Conservation (phyloP, 164 flowering plant species). For the Aristolochia contorta region DNA sequence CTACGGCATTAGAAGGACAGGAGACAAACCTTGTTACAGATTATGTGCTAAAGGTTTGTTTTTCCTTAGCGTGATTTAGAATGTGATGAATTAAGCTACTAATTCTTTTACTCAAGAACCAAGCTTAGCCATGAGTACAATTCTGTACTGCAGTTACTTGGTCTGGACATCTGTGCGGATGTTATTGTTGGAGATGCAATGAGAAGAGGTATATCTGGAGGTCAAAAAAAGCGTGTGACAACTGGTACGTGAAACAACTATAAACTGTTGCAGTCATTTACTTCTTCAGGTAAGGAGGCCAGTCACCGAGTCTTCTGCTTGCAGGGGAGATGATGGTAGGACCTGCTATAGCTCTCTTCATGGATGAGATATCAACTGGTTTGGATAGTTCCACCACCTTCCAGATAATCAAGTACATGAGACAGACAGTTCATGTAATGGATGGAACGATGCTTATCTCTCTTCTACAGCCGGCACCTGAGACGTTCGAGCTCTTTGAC, state of each 20-base stretch:
- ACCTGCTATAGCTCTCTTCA: slow-evolving; percentile 52
- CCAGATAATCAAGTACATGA: slow-evolving; percentile 46
- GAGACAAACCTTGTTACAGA: slow-evolving; percentile 46
- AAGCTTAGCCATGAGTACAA: neutral
- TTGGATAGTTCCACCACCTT: slow-evolving; percentile 60
- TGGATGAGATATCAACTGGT: slow-evolving; percentile 67
- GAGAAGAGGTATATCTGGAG: slow-evolving; percentile 62
- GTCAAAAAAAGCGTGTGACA: slow-evolving; percentile 57
- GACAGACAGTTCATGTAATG: slow-evolving; percentile 53
- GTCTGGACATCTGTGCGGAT: slow-evolving; percentile 55
- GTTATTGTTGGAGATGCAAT: slow-evolving; percentile 47
- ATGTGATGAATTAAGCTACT: neutral
- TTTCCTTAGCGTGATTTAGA: neutral
- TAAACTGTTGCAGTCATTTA: neutral
- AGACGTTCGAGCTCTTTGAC: slow-evolving; percentile 48
- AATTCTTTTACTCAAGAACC: neutral
- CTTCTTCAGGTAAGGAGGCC: neutral
- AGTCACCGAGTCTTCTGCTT: slow-evolving; percentile 3
- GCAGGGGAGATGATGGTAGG: slow-evolving; percentile 63
- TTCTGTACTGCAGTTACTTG: slow-evolving; percentile 32
- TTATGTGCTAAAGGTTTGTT: slow-evolving; percentile 47
- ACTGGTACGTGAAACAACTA: slow-evolving; percentile 29
- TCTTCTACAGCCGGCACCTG: slow-evolving; percentile 60
- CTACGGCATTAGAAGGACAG: slow-evolving; percentile 48
- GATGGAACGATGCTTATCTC: slow-evolving; percentile 51